These are phyloP conservation scores for Aureobasidium sp. DNA, from an alignment of 2,329 filamentous ascomycete genomes.

Conservation along the genomic window DNA sequence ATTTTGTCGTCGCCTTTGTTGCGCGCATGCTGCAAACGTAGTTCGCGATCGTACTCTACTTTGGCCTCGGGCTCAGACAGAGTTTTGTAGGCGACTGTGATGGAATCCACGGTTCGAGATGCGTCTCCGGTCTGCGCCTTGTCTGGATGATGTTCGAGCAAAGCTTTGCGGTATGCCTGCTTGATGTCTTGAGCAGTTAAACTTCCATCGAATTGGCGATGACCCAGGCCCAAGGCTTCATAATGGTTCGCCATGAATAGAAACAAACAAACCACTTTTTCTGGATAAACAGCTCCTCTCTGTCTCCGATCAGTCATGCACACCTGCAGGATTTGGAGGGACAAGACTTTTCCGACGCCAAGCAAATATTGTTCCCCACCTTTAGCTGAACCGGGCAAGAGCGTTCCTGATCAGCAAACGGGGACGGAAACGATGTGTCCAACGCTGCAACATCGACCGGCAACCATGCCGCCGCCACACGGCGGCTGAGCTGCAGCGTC, in stretches of 20 bases:
- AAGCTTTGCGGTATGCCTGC: constrained; percentile 49
- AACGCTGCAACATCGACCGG: constrained; percentile 8
- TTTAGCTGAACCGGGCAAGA: constrained; percentile 1
- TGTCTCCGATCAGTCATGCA: neutral
- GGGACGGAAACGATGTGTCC: neutral
- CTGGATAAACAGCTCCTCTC: neutral
- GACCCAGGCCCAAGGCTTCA: constrained; percentile 24
- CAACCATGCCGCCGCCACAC: constrained; percentile 10
- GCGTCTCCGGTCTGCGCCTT: constrained; percentile 31
- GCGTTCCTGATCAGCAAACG: constrained; percentile 8
- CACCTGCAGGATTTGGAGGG: neutral
- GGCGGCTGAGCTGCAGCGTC: constrained; percentile 5
- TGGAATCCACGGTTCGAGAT: constrained; percentile 47
- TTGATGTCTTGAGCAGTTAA: constrained; percentile 36
- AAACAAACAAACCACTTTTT: neutral
- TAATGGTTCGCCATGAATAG: constrained; percentile 23
- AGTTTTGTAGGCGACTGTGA: constrained; percentile 51
- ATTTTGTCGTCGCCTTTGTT: constrained; percentile 25
- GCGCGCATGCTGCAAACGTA: constrained; percentile 31
- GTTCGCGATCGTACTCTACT: constrained; percentile 42
- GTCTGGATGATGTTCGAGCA: constrained; percentile 54
- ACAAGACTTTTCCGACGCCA: constrained; percentile 9
- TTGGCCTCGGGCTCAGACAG: constrained; percentile 40
- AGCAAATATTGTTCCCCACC: constrained; percentile 9
- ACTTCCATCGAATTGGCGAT: constrained; percentile 18